These are phyloP conservation scores for Suhomyces terraborum DNA, from an alignment of 1,139 yeast genomes.

Conservation along the genomic window DNA sequence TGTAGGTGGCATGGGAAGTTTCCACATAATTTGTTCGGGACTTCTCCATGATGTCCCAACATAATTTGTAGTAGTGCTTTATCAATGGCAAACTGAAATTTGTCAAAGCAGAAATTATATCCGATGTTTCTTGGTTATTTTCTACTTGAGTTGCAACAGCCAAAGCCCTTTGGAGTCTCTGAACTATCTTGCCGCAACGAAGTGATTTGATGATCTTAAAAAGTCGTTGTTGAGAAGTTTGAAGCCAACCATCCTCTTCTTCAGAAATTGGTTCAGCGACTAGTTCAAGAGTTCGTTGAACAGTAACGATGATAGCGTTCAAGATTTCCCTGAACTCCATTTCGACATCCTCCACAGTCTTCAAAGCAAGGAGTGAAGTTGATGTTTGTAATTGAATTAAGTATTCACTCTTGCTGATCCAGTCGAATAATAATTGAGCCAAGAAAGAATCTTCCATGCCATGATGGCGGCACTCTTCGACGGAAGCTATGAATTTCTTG, in stretches of 20 bases:
- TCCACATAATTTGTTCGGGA: conserved; percentile 49
- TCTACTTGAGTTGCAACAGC: conserved; percentile 29
- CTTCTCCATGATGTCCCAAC: conserved; percentile 42
- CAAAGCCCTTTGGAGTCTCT: conserved; percentile 24
- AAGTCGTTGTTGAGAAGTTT: conserved; percentile 48
- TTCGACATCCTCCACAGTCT: conserved; percentile 47
- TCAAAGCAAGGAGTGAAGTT: conserved; percentile 24
- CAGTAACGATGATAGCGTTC: conserved; percentile 63
- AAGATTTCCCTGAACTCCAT: conserved; percentile 50
- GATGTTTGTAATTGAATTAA: conserved; percentile 18
- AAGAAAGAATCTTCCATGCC: conserved; percentile 42
- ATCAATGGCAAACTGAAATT: conserved; percentile 59
- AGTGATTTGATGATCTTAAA: conserved; percentile 39
- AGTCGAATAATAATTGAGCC: conserved; percentile 45
- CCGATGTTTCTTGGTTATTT: conserved; percentile 38
- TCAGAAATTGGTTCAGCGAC: conserved; percentile 36
- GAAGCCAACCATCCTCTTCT: conserved; percentile 70
- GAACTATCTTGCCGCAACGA: conserved; percentile 33
- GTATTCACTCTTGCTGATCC: conserved; percentile 24
- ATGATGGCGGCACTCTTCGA: conserved; percentile 32
- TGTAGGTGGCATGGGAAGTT: conserved; percentile 61
- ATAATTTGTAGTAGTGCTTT: conserved; percentile 53
- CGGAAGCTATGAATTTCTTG: conserved; percentile 21
- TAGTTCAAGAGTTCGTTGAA: conserved; percentile 56
- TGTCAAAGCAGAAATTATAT: conserved; percentile 46